Evolutionary conservation across 2,329 filamentous ascomycete genomes (phyloP).

Genomic region (Berkeleyomyces basicola): DNA sequence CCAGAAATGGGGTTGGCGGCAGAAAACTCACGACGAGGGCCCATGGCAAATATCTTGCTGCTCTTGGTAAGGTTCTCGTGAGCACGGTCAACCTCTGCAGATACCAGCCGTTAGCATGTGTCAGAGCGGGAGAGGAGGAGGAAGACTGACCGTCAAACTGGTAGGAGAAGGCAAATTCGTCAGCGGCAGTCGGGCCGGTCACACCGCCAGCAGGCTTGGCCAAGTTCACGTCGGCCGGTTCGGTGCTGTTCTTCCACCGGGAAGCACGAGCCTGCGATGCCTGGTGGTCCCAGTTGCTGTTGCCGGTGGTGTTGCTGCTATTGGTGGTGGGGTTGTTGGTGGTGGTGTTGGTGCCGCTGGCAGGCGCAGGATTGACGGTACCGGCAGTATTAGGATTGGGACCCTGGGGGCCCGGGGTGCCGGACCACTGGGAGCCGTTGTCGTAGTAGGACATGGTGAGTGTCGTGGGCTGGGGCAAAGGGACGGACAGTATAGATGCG

Average conservation of each 20-base stretch:
- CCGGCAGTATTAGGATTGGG: background rate
- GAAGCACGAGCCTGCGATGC: conserved; percentile 25
- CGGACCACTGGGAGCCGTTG: conserved; percentile 12
- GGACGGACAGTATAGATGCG: background rate
- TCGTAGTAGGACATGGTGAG: conserved; percentile 13
- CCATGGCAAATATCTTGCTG: conserved; percentile 69
- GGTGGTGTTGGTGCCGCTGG: conserved; percentile 18
- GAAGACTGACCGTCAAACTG: conserved; percentile 70
- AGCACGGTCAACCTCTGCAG: conserved; percentile 83
- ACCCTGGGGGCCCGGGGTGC: conserved; percentile 6
- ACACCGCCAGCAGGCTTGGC: conserved; percentile 43
- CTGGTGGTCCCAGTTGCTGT: conserved; percentile 31
- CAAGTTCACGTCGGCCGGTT: conserved; percentile 1
- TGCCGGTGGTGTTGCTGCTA: background rate
- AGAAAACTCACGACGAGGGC: conserved; percentile 65
- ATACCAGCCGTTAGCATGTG: background rate
- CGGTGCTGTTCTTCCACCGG: conserved; percentile 10
- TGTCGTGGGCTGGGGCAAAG: background rate
- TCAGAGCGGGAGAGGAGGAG: background rate
- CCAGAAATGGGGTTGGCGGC: conserved; percentile 34
- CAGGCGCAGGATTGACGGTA: background rate
- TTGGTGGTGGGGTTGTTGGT: background rate
- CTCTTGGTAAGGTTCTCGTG: conserved; percentile 94
- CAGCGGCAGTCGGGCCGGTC: conserved; percentile 55
- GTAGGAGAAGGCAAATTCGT: conserved; percentile 68